These are phyloP conservation scores for Exidia glandulosa DNA, from an alignment of 768 basidiomycete genomes.

Conservation along the genomic window DNA sequence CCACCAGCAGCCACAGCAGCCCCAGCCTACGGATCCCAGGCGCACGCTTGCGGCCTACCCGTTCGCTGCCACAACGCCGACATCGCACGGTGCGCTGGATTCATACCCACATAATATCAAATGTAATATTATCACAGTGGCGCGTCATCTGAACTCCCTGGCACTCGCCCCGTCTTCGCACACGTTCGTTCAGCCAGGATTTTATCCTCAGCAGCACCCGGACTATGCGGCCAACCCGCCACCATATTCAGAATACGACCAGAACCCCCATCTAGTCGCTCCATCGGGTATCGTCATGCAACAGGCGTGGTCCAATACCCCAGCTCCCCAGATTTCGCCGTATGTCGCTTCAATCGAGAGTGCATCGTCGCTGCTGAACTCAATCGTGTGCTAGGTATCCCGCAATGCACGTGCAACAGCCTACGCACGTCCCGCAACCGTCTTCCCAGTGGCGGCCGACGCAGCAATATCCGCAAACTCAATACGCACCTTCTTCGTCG, in stretches of 20 bases:
- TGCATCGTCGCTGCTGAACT: conserved; percentile 30
- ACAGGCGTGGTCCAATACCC: conserved; percentile 16
- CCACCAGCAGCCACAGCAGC: neutral
- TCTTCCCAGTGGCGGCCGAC: conserved; percentile 31
- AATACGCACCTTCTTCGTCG: conserved; percentile 47
- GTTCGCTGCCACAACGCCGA: neutral
- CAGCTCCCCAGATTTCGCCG: conserved; percentile 1
- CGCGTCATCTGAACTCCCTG: neutral
- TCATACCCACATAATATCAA: neutral
- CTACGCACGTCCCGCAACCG: conserved; percentile 13
- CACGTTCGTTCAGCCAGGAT: neutral
- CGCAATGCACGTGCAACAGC: conserved; percentile 3
- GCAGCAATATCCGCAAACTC: conserved; percentile 44
- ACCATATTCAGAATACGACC: conserved; percentile 59
- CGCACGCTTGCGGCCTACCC: neutral
- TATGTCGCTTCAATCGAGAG: conserved; percentile 12
- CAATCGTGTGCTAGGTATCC: conserved; percentile 10
- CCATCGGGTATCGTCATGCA: conserved; percentile 31
- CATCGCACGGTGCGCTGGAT: neutral
- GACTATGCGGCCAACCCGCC: conserved; percentile 28
- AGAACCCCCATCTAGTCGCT: conserved; percentile 46
- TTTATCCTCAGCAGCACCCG: neutral
- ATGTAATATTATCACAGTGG: neutral
- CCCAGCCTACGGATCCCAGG: neutral
- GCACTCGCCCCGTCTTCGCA: neutral